A percentile compares a stretch with the other conserved stretches of the same genome.
Evolutionary conservation across 2,329 filamentous ascomycete genomes (phyloP).

Genomic region (Colletotrichum sp.): DNA sequence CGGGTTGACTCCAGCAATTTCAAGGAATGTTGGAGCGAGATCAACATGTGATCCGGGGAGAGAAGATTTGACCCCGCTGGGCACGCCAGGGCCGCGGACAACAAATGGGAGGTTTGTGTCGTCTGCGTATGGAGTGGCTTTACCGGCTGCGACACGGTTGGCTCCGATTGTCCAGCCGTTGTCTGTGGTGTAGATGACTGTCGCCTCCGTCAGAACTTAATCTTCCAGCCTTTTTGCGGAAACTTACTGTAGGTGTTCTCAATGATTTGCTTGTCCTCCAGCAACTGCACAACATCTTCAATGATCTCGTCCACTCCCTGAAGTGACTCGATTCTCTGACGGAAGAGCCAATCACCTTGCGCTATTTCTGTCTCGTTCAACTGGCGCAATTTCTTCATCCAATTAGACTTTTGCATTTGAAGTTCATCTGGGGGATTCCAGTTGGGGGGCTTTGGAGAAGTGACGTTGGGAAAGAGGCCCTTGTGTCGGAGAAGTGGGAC

Average conservation of each 20-base stretch:
- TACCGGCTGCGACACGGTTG: constrained; percentile 30
- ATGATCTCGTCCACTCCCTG: constrained; percentile 38
- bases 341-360: constrained; percentile 24
- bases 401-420: constrained; percentile 23
- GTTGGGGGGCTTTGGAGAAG: constrained; percentile 25
- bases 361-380: constrained; percentile 23
- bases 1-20: constrained; percentile 22
- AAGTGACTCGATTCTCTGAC: constrained; percentile 26
- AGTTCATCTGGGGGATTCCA: constrained; percentile 26
- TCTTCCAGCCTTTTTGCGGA: background rate
- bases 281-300: constrained; percentile 31
- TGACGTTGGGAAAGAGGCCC: constrained; percentile 21
- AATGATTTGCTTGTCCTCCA: constrained; percentile 28
- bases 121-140: constrained; percentile 31
- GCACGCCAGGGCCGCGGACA: constrained; percentile 31
- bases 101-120: constrained; percentile 35
- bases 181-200: constrained; percentile 31
- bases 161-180: constrained; percentile 32
- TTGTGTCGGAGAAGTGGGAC: constrained; percentile 5
- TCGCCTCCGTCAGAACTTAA: background rate
- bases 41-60: constrained; percentile 30
- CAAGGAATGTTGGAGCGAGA: constrained; percentile 32
- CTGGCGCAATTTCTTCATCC: constrained; percentile 20
- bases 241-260: constrained; percentile 29
- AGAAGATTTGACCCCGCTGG: constrained; percentile 19